Evolutionary conservation across 805 yeast genomes (phyloP).

Genomic region (Blastobotrys peoriensis): DNA sequence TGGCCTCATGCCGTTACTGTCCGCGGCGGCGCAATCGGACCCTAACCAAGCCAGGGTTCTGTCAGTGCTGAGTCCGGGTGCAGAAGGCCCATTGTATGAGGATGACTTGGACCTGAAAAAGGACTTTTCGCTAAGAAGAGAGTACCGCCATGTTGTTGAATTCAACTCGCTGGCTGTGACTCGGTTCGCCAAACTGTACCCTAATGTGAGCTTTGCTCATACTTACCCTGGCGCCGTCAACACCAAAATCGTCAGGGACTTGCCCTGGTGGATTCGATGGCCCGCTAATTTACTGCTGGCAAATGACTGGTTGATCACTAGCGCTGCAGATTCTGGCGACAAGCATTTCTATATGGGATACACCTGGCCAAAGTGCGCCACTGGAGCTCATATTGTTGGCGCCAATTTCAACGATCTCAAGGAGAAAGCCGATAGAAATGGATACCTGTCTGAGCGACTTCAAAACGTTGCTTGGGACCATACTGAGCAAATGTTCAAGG

Average conservation of each 20-base stretch:
- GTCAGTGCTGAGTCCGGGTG: conserved; percentile 23
- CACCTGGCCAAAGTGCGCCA: conserved; percentile 15
- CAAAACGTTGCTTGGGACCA: conserved; percentile 24
- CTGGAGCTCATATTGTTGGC: conserved; percentile 18
- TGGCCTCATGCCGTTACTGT: conserved; percentile 21
- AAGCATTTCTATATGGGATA: conserved; percentile 19
- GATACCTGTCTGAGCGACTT: conserved; percentile 12
- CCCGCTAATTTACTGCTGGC: conserved; percentile 2
- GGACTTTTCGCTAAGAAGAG: conserved; percentile 14
- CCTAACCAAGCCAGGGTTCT: conserved; percentile 25
- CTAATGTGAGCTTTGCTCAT: conserved; percentile 21
- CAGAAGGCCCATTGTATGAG: conserved; percentile 15
- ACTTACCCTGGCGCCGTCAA: conserved; percentile 24
- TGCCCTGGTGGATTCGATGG: conserved; percentile 21
- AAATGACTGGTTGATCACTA: conserved; percentile 9
- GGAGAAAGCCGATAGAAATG: conserved; percentile 11
- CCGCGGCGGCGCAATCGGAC: conserved; percentile 17
- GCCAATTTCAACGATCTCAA: conserved; percentile 9
- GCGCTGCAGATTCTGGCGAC: conserved; percentile 20
- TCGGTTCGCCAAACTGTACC: conserved; percentile 19
- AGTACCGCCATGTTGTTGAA: conserved; percentile 13
- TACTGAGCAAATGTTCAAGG: conserved; percentile 18
- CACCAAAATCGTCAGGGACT: conserved; percentile 17
- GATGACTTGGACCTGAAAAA: conserved; percentile 24
- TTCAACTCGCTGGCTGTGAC: conserved; percentile 19